Base-by-base conservation (phyloP, 2,329 filamentous ascomycete genomes). In the Sordariomycetes sp. region DNA sequence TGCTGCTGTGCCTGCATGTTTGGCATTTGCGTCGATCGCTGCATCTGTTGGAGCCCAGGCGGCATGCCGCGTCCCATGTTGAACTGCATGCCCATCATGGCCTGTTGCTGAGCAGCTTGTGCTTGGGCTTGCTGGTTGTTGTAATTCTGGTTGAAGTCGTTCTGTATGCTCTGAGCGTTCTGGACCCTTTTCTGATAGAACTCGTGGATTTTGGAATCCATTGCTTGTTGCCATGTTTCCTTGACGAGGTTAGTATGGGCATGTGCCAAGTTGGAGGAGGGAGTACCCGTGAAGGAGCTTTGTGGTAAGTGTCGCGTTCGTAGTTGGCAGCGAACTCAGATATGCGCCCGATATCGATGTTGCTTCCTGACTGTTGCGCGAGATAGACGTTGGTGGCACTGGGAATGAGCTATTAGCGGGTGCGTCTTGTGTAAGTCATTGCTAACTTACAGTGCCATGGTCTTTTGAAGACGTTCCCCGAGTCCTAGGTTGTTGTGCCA, bases 1-100 rank as follows among this genome's bases (percentile, higher is more conserved):
- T 52, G 50, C 29, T 57, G 55, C 38, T 70, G 70, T 32, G 64
- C 70, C 8, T 66, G 60, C 17, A 75, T 63, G 24, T 64, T 66
- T 1, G 68, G 63, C 55, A 30, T 32, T 44, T 77, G 73, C 69
- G 75, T 74, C 36, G 64, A 69, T 35, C 74, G 72, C 38, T 75
- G 72, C 23, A 77, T 60, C 31, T 70, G 66, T 40, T 72, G 72
- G 38, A 79, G 77, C 1, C 62, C 65, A 44, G 66, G 71, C 39
- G 70, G 73, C 53, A 70, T 64, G 10, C 62, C 63, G 23, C 72
- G 63, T 25, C 63, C 61, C 58, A 75, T 67, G 41, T 70, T 64
- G 10, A 32, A 28, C 11, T 30, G 58, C 61, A 73, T 64, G 38
- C 62, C 70, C 60, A 74, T 65, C 58, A 75, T 60, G 35, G 69